Evolutionary conservation across 1,284 basidiomycete genomes (phyloP), one percentile per base, ranked within the genome.

Genomic region (Rhizopogon hawkerae): DNA sequence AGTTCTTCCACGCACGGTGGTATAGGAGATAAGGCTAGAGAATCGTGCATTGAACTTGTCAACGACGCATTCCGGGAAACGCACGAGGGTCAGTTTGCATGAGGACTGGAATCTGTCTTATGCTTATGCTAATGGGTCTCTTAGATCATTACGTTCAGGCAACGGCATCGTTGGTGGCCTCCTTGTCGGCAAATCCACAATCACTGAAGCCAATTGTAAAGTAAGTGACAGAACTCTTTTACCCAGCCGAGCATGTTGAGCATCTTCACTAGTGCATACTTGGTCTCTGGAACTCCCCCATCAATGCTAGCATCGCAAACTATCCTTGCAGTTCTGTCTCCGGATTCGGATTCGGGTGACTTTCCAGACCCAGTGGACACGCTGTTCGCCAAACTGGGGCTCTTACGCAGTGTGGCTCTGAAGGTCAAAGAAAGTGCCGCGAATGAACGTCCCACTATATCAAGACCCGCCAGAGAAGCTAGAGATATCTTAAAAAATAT

Each of bases 391-490:
- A 75, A 76, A 44, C 72, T 88, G 5, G 78, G 74, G 2, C 54
- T 84, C 13, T 66, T 87, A 38, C 73, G 75, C n/a, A 77, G 71
- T 38, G 77, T 92, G 11, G 79, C 85, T 3, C 78, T 84, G 60
- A 91, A 92, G 63, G 75, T 89, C 1, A 69, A 83, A 51, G 83
- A 86, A 56, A 84, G 81, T 59, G 77, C 81, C 3, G 77, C 73
- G 1, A 82, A 76, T 51, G 89, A 92, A 50, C 79, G 78, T 37
- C 81, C 88, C 2, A 74, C 76, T n/a, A 81, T 94, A 44, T 77
- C 88, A 13, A 74, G 92, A 42, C 91, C 91, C 0, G 89, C 91
- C 9, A 74, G 93, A 43, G 92, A 96, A 60, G 83, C 91, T 3
- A 76, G 82, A 56, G 92, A 96, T 46, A 56, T 88, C 37, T 65